A percentile compares a stretch with the other conserved stretches of the same genome.
phyloP scores from a whole-genome alignment of 1,139 yeast species.

The Pichia terricola region DNA sequence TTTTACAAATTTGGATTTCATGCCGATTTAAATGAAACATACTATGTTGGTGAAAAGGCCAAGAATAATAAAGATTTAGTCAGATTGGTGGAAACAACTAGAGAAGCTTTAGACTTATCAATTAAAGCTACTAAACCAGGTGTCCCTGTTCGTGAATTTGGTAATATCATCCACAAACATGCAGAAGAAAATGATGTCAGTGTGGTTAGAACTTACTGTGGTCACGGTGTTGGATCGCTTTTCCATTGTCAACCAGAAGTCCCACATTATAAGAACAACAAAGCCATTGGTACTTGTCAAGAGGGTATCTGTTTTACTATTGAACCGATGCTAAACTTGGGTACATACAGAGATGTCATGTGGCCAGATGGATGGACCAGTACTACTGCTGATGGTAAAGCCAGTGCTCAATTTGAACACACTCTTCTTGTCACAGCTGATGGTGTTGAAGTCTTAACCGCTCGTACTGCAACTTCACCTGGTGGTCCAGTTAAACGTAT shows the following conservation, averaged over 20 bases:
- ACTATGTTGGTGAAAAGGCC: constrained; percentile 91
- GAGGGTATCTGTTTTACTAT: constrained; percentile 97
- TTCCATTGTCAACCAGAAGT: constrained; percentile 93
- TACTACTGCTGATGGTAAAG: constrained; percentile 76
- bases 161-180: constrained; percentile 81
- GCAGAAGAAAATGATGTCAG: constrained; percentile 74
- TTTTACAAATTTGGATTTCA: constrained; percentile 82
- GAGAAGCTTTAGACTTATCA: constrained; percentile 81
- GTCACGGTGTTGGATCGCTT: constrained; percentile 82
- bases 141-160: constrained; percentile 73
- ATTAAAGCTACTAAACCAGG: constrained; percentile 89
- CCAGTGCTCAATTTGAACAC: constrained; percentile 93
- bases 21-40: constrained; percentile 93
- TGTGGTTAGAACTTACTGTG: constrained; percentile 85
- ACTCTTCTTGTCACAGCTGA: constrained; percentile 86
- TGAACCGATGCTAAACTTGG: constrained; percentile 94
- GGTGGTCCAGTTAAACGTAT: constrained; percentile 76
- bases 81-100: constrained; percentile 85
- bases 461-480: constrained; percentile 67
- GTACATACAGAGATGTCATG: constrained; percentile 67
- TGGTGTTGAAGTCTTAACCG: constrained; percentile 88
- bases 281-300: constrained; percentile 87
- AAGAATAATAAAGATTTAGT: constrained; percentile 65
- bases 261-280: constrained; percentile 91
- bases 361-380: constrained; percentile 99